Conservation (phyloP, 306 rosid species). For the Prosopis cineraria region DNA sequence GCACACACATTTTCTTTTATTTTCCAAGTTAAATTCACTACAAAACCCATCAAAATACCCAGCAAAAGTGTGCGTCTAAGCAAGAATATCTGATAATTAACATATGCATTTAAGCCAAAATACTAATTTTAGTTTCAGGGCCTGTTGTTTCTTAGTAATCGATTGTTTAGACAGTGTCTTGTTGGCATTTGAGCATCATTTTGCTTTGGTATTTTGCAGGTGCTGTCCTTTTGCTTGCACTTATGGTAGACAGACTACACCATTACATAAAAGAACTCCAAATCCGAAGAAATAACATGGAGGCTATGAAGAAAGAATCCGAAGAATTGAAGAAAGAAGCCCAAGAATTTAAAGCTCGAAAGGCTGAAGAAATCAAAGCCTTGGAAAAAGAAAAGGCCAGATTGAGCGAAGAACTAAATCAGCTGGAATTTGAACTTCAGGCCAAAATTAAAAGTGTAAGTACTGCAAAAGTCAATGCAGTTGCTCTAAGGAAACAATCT, state of each 20-base stretch:
- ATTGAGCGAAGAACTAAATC: slow-evolving; percentile 48
- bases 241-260: slow-evolving; percentile 85
- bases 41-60: not conserved
- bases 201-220: slow-evolving; percentile 56
- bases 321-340: slow-evolving; percentile 66
- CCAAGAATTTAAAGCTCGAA: slow-evolving; percentile 60
- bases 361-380: slow-evolving; percentile 47
- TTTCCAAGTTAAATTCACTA: not conserved
- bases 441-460: slow-evolving; percentile 58
- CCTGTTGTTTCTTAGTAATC: slow-evolving; percentile 25
- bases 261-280: slow-evolving; percentile 87
- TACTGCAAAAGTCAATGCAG: slow-evolving; percentile 65
- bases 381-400: slow-evolving; percentile 57
- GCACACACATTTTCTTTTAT: not conserved
- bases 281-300: slow-evolving; percentile 77
- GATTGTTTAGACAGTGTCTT: slow-evolving; percentile 12
- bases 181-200: slow-evolving; percentile 22
- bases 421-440: slow-evolving; percentile 67
- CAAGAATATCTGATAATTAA: not conserved
- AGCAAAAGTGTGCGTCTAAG: not conserved
- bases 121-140: slow-evolving; percentile 27
- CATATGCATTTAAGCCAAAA: not conserved
- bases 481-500: slow-evolving; percentile 85
- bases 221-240: slow-evolving; percentile 70
- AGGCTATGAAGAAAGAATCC: slow-evolving; percentile 73